Evolutionary conservation across 192 early-diverging fungal genomes (phyloP).

Genomic region (Pilaira anomala): DNA sequence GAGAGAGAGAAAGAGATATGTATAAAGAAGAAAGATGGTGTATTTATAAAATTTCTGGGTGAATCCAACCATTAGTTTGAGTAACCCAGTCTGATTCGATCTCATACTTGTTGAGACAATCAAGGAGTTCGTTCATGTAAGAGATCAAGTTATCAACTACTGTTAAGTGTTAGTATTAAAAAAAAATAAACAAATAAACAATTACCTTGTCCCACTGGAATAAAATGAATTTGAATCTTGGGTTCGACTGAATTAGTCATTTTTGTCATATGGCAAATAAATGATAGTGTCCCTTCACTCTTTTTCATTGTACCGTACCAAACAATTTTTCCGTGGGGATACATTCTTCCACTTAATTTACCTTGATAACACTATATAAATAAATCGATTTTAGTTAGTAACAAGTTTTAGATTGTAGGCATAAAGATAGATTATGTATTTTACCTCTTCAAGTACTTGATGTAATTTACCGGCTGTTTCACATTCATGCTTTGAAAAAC

Average conservation of each 20-base stretch:
- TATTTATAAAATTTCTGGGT: constrained; percentile 8
- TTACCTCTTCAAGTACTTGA: constrained; percentile 28
- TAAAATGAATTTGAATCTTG: constrained; percentile 1
- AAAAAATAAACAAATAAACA: too few relatives aligned
- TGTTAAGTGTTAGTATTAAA: too few relatives aligned
- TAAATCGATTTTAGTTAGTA: not conserved
- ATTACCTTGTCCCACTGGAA: not conserved
- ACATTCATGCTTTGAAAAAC: constrained; percentile 14
- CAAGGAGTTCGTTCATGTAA: constrained; percentile 2
- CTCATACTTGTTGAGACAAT: constrained; percentile 19
- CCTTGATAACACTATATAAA: constrained; percentile 15
- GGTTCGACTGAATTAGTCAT: not conserved
- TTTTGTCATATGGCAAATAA: not conserved
- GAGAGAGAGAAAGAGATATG: not conserved
- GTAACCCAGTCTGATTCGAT: constrained; percentile 14
- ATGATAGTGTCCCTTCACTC: too few relatives aligned
- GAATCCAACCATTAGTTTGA: constrained; percentile 22
- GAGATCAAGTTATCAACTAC: not conserved
- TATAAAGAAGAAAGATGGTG: not conserved
- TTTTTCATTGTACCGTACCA: constrained; percentile 19
- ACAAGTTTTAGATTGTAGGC: too few relatives aligned
- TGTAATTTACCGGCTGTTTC: constrained; percentile 28
- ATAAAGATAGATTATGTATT: not conserved
- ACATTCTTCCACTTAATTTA: constrained; percentile 22
- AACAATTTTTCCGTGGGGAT: constrained; percentile 22